phyloP scores from a whole-genome alignment of 2,329 filamentous ascomycete genomes.

The Davidsoniella eucalypti region DNA sequence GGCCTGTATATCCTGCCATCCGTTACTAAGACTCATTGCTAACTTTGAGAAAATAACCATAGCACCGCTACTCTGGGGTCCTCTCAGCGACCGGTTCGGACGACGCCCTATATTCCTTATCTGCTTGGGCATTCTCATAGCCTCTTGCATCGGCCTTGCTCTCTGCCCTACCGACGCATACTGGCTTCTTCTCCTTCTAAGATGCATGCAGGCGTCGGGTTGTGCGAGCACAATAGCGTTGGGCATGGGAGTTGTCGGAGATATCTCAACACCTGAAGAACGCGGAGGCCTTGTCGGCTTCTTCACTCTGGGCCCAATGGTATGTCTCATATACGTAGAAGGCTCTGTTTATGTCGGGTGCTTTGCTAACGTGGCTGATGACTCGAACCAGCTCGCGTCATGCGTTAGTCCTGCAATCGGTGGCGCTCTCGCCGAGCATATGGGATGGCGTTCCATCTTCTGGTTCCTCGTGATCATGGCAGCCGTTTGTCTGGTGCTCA shows the following conservation, averaged over 20 bases:
- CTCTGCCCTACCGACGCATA: slow-evolving; percentile 19
- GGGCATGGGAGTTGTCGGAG: slow-evolving; percentile 21
- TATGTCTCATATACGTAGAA: neutral
- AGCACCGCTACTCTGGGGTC: slow-evolving; percentile 22
- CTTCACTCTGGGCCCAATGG: slow-evolving; percentile 21
- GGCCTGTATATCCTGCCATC: neutral
- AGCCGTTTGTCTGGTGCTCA: slow-evolving; percentile 21
- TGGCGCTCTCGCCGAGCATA: slow-evolving; percentile 23
- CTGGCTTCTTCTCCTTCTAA: slow-evolving; percentile 20
- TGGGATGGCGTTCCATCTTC: slow-evolving; percentile 36
- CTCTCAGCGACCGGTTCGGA: slow-evolving; percentile 21
- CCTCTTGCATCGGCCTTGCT: slow-evolving; percentile 20
- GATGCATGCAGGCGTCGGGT: slow-evolving; percentile 19
- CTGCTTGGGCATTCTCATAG: slow-evolving; percentile 19
- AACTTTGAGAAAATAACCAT: neutral
- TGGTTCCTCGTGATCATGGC: slow-evolving; percentile 35
- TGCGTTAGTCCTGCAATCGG: slow-evolving; percentile 31
- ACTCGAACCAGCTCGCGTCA: too few species aligned
- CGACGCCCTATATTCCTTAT: slow-evolving; percentile 18
- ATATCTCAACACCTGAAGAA: slow-evolving; percentile 20
- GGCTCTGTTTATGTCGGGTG: neutral
- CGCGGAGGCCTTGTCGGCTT: slow-evolving; percentile 21
- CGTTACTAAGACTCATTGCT: neutral
- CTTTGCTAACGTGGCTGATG: too few species aligned
- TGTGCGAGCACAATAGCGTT: slow-evolving; percentile 22